Base-by-base conservation (phyloP, 2,329 filamentous ascomycete genomes). In the Teratosphaeria viscida region DNA sequence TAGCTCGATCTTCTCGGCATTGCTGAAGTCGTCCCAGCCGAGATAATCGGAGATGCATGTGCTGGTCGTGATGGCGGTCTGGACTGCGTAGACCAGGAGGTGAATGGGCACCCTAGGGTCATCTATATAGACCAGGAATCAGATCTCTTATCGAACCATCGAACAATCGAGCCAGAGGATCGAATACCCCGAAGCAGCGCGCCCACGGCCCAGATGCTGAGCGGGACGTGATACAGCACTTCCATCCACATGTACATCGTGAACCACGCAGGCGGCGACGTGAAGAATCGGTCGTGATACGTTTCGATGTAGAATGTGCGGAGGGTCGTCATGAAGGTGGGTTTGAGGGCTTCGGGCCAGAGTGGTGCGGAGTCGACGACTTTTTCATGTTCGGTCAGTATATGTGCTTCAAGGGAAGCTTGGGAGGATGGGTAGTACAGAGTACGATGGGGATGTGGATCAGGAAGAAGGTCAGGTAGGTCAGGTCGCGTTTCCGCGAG, bases 271-370 rank as follows among this genome's bases (percentile, higher is more conserved):
- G 84, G 84, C 1, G 82, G 77, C 3, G 74, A 67, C 37, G 78
- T 76, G 73, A 88, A 87, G 76, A 86, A 86, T 57, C 79, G 81
- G 67, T 88, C 85, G 14, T 78, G 76, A 70, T 86, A 87, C 6
- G 78, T 85, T 1, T 74, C 68, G 61, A 86, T 76, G 71, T 88
- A 87, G 72, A 75, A 87, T 2, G 73, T 67, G 60, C 82, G 81
- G 2, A 88, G 61, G 0, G 70, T 62, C 52, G 70, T 69, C 66
- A 85, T 79, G 68, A 82, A 75, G 0, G 72, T 57, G 0, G 81
- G 81, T 55, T 76, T 77, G 8, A 85, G 64, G 43, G 72, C 71
- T 3, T 73, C 55, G 1, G 85, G 85, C 63, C 85, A 85, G 59
- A 85, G 75, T n/a, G 79, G 74, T 37, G 79, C 79, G 14, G 85